Evolutionary conservation across 2,329 filamentous ascomycete species (phyloP).

Genomic region (Myriosclerotinia duriaeana): DNA sequence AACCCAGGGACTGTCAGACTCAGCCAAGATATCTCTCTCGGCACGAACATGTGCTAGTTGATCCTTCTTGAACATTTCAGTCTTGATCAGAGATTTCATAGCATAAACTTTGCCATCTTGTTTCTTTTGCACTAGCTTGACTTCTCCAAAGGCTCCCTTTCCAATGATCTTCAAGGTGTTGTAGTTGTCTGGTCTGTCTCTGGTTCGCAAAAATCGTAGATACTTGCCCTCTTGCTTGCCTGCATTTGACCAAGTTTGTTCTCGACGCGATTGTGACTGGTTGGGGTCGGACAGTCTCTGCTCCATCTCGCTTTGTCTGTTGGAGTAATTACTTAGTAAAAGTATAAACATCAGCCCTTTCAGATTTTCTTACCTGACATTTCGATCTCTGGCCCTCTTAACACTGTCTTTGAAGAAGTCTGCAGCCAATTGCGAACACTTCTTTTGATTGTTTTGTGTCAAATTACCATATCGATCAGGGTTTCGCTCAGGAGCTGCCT

Average conservation of each 20-base stretch:
- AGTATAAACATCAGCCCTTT: not conserved
- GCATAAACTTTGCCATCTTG: slow-evolving; percentile 96
- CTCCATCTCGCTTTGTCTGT: slow-evolving; percentile 87
- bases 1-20: slow-evolving; percentile 99
- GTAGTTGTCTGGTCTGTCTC: slow-evolving; percentile 93
- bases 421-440: slow-evolving; percentile 68
- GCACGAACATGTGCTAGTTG: slow-evolving; percentile 96
- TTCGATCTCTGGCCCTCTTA: slow-evolving; percentile 89
- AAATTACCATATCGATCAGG: slow-evolving; percentile 72
- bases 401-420: slow-evolving; percentile 99
- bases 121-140: slow-evolving; percentile 95
- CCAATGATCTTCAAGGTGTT: slow-evolving; percentile 96
- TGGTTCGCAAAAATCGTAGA: slow-evolving; percentile 88
- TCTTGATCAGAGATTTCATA: slow-evolving; percentile 97
- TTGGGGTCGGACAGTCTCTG: slow-evolving; percentile 76
- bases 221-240: slow-evolving; percentile 90
- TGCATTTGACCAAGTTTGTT: slow-evolving; percentile 80
- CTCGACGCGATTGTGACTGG: slow-evolving; percentile 72
- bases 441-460: slow-evolving; percentile 69
- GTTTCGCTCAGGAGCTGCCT: slow-evolving; percentile 79
- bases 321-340: slow-evolving; percentile 12
- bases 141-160: slow-evolving; percentile 97
- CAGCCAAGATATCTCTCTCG: slow-evolving; percentile 94
- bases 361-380: slow-evolving; percentile 68
- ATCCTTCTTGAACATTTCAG: slow-evolving; percentile 99